Evolutionary conservation across 164 flowering plant species (phyloP), one percentile per base, ranked within the genome.

Genomic region (Nelumbo lutea): DNA sequence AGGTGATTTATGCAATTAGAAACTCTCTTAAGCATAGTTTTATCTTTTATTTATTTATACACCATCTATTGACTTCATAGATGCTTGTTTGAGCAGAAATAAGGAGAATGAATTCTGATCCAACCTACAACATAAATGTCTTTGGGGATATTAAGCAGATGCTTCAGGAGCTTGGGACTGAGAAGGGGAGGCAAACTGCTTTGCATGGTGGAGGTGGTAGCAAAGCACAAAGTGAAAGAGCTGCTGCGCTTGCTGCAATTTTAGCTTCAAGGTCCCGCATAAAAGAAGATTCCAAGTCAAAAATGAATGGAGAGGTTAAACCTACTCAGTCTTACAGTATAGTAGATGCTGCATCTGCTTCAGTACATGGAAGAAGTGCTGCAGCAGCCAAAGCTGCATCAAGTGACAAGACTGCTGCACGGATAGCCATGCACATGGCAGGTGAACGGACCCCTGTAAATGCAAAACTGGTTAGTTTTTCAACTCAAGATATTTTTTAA

Each of bases 351-450:
- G 99, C 99, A 55, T 95, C 99, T 76, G 98, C 98, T 69, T 82
- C 99, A 53, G 99, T 90, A n/a, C 91, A 90, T 83, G 99, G 98
- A 70, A 89, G 98, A 90, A 95, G 94, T 80, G 99, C 99, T 10
- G 86, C 86, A 70, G 97, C 99, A 11, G 98, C 97, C 57, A 92
- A 85, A 83, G 82, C 94, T 74, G 82, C 88, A 42, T 69, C 97
- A 42, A 73, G 77, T 79, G 92, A 90, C 75, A 90, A 92, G 78
- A 87, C 96, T 75, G 98, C 93, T 79, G 96, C 98, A 56, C 84
- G 90, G 57, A 90, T 92, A 70, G 96, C 99, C 44, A 79, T 89
- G 91, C 99, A 95, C 77, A 87, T 70, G 94, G 96, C 94, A 65
- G 97, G 99, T 64, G 99, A 95, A 56, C 90, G 98, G 77, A 77